phyloP scores from a whole-genome alignment of 352 stramenopile species.

The Phytophthora idaei region DNA sequence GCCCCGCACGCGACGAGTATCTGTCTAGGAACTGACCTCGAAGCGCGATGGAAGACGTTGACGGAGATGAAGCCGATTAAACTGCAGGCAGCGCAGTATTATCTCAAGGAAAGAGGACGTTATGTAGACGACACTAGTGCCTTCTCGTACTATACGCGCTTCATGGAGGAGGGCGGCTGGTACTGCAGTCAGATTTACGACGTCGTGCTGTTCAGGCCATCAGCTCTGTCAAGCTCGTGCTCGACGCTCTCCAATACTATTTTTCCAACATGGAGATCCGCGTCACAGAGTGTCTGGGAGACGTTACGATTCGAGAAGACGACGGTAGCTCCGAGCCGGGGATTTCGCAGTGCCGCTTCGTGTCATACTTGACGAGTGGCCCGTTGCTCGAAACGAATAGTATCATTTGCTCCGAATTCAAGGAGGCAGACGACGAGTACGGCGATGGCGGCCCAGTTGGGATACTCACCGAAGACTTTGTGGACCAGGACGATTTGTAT shows the following conservation, averaged over 20 bases:
- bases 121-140: constrained; percentile 27
- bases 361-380: constrained; percentile 32
- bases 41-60: constrained; percentile 30
- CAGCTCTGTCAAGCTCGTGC: constrained; percentile 45
- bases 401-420: constrained; percentile 11
- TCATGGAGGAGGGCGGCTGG: constrained; percentile 37
- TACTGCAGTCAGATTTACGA: constrained; percentile 46
- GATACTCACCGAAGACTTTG: constrained; percentile 36
- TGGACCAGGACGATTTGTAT: constrained; percentile 48
- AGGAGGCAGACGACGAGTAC: constrained; percentile 17
- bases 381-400: constrained; percentile 38
- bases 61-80: constrained; percentile 30
- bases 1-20: constrained; percentile 33
- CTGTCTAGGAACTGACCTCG: constrained; percentile 21
- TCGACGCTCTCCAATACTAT: constrained; percentile 46
- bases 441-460: constrained; percentile 32
- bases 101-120: constrained; percentile 27
- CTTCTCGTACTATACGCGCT: constrained; percentile 33
- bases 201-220: constrained; percentile 40
- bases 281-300: constrained; percentile 46
- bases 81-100: constrained; percentile 20
- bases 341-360: constrained; percentile 47
- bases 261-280: constrained; percentile 54
- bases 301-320: constrained; percentile 59
- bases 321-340: constrained; percentile 46